These are phyloP conservation scores for Acorus calamus DNA, from an alignment of 106 monocot species.

Conservation along the genomic window DNA sequence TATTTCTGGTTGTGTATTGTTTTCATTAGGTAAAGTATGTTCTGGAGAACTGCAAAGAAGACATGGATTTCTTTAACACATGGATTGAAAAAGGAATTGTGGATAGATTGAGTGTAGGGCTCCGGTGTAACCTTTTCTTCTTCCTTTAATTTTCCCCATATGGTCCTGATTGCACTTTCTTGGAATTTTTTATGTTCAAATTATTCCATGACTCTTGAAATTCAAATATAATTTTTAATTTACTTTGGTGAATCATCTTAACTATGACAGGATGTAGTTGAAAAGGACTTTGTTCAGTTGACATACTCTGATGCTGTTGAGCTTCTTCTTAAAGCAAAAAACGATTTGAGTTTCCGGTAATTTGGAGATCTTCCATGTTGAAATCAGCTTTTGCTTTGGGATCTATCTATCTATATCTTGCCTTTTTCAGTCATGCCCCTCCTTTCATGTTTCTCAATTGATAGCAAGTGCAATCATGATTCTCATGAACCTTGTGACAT, in stretches of 20 bases:
- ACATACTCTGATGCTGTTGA: constrained; percentile 88
- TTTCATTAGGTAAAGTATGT: constrained; percentile 71
- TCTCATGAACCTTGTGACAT: no score
- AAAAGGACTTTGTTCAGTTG: constrained; percentile 87
- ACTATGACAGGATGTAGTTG: constrained; percentile 67
- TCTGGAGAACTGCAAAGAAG: constrained; percentile 93
- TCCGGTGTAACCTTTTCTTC: background rate
- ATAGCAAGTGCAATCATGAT: no score
- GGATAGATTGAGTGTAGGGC: constrained; percentile 58
- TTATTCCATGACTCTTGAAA: background rate
- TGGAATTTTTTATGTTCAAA: background rate
- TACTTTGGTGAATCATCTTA: background rate
- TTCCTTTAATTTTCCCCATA: background rate
- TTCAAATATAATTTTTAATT: constrained; percentile 3
- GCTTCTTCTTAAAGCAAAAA: constrained; percentile 73
- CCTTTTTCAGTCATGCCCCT: no score
- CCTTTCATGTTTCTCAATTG: no score
- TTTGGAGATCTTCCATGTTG: background rate
- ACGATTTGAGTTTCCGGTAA: constrained; percentile 97
- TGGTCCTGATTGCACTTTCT: background rate
- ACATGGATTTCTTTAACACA: constrained; percentile 95
- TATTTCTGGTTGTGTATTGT: constrained; percentile 1
- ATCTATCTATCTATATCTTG: no score
- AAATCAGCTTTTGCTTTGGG: no score
- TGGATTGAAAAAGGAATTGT: constrained; percentile 99